Evolutionary conservation across 1,139 yeast genomes (phyloP), one percentile per base, ranked within the genome.

Genomic region (Kodamaea arcana): DNA sequence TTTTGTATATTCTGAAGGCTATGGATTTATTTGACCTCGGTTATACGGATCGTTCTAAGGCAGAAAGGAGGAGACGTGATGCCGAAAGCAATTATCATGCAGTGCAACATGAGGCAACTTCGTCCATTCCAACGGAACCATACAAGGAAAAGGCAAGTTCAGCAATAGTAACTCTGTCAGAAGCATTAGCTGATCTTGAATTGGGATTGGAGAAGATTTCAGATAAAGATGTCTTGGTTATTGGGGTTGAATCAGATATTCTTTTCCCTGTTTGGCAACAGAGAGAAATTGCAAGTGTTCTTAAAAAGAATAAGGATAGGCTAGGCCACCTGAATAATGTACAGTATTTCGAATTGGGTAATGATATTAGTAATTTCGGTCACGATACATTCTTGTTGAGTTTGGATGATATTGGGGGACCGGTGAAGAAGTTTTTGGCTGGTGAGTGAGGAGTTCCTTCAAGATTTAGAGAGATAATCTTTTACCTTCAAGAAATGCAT

Each of bases 231-330:
- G 72, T 84, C 4, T 62, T 90, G 39, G 88, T 90, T 2, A 73
- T 88, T 30, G 97, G 97, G 4, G 97, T 88, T 7, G 94, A 86
- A 52, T 83, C 94, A 2, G 97, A 88, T 54, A 84, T 85, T 32
- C 67, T 88, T 36, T 88, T 88, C 66, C 97, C 97, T 1, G 87
- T 83, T 27, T 86, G 95, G 95, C 97, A 90, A 60, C 97, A 88
- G 58, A 63, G 81, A 36, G 97, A 90, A 54, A 80, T 87, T 36
- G 81, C 79, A 22, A 74, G 76, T 13, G 77, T 80, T 24, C 66
- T 88, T 33, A 62, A 60, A 36, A 60, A 62, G 18, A 50, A 52
- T 29, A 46, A 51, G 27, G 44, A 49, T 1, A 36, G 20, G 12
- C 11, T 4, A 8, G 30, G 30, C 10, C 27, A 27, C 4, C 14